Evolutionary conservation across 164 flowering plant genomes (phyloP).

Genomic region (Chloranthus sessilifolius): DNA sequence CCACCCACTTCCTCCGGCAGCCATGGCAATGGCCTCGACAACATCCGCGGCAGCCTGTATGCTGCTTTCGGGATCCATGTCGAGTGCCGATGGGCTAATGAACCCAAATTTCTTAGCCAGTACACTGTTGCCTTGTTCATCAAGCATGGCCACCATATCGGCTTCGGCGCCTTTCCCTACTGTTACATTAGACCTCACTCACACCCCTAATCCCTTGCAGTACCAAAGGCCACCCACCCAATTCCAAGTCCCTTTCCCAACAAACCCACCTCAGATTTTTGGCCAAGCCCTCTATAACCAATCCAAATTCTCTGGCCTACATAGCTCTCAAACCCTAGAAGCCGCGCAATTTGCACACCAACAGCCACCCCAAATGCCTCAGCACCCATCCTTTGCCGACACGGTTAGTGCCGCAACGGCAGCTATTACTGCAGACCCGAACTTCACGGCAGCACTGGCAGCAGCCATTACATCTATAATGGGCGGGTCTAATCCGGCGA

Average conservation of each 20-base stretch:
- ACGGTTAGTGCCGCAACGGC: constrained; percentile 40
- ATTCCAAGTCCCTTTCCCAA: constrained; percentile 42
- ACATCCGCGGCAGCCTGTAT: constrained; percentile 70
- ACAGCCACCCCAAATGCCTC: constrained; percentile 12
- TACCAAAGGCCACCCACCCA: constrained; percentile 46
- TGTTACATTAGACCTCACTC: constrained; percentile 71
- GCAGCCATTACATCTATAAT: constrained; percentile 57
- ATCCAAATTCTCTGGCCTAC: constrained; percentile 69
- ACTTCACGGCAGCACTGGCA: constrained; percentile 48
- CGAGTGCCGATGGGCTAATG: constrained; percentile 62
- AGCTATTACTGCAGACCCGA: constrained; percentile 53
- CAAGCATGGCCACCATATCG: constrained; percentile 66
- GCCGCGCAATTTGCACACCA: constrained; percentile 11
- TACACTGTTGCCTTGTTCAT: constrained; percentile 41
- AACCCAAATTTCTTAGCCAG: constrained; percentile 47
- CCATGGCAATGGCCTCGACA: constrained; percentile 79
- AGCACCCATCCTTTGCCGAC: constrained; percentile 28
- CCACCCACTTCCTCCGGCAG: constrained; percentile 88
- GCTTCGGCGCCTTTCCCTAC: constrained; percentile 92
- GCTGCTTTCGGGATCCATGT: constrained; percentile 76
- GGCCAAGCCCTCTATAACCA: constrained; percentile 58
- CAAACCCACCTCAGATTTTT: constrained; percentile 36
- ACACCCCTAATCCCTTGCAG: constrained; percentile 40
- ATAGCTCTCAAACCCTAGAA: constrained; percentile 41
- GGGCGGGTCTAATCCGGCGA: constrained; percentile 21